Evolutionary conservation across 164 flowering plant genomes (phyloP).

Genomic region (Chloranthus sessilifolius): DNA sequence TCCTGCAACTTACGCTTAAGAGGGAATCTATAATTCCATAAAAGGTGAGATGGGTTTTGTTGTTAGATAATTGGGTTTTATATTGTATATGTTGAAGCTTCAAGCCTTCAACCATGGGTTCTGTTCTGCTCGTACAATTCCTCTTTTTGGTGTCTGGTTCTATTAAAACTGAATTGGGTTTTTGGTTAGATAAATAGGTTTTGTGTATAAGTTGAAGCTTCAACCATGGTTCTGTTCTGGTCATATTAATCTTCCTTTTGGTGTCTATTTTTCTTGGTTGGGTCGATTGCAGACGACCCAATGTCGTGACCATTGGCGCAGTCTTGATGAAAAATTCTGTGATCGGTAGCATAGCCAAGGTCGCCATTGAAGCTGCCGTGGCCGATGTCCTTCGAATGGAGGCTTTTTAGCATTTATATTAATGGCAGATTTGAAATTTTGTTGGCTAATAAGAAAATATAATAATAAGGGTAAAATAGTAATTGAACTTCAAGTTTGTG

Average conservation of each 20-base stretch:
- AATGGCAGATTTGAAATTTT: too few species aligned
- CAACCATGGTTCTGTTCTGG: conserved; percentile 1
- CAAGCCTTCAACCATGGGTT: too few species aligned
- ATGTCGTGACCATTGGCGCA: conserved; percentile 63
- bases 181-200: too few species aligned
- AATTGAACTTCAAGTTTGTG: too few species aligned
- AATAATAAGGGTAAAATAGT: too few species aligned
- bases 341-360: conserved; percentile 68
- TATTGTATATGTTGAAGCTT: too few species aligned
- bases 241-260: conserved; percentile 16
- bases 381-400: too few species aligned
- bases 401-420: too few species aligned
- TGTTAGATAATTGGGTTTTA: conserved; percentile 3
- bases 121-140: too few species aligned
- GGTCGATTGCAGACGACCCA: conserved; percentile 33
- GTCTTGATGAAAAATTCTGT: conserved; percentile 61
- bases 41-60: conserved; percentile 2
- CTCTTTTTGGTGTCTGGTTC: too few species aligned
- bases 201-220: not conserved
- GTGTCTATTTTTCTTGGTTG: conserved; percentile 22
- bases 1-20: not conserved
- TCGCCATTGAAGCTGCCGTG: conserved; percentile 57
- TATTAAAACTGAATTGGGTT: too few species aligned
- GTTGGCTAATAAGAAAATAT: too few species aligned
- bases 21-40: not conserved